phyloP scores from a whole-genome alignment of 306 rosid species.

The Phaseolus lunatus region DNA sequence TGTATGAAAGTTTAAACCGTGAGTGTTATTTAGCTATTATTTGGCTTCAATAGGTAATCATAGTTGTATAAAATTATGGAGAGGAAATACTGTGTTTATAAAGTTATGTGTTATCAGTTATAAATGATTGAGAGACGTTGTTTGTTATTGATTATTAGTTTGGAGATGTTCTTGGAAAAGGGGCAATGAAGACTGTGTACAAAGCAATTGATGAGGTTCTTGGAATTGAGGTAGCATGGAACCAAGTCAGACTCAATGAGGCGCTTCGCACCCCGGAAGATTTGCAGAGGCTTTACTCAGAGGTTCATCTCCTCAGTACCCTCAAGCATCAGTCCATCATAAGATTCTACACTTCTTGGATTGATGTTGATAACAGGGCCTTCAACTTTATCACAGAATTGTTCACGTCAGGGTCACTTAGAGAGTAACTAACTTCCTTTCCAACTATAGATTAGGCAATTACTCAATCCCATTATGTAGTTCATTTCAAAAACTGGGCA shows the following conservation, averaged over 20 bases:
- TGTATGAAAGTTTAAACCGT: background rate
- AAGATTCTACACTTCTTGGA: slow-evolving; percentile 87
- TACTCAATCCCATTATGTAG: slow-evolving; percentile 27
- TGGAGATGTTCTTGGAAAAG: slow-evolving; percentile 86
- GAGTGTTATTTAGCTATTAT: background rate
- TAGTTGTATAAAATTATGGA: background rate
- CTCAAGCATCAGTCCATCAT: slow-evolving; percentile 85
- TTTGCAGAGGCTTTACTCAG: slow-evolving; percentile 91
- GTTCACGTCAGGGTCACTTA: slow-evolving; percentile 90
- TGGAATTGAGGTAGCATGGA: slow-evolving; percentile 95
- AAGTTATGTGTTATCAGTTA: background rate
- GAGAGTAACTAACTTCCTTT: slow-evolving; percentile 79
- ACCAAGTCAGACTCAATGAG: slow-evolving; percentile 70
- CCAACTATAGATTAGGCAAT: slow-evolving; percentile 41
- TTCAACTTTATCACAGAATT: slow-evolving; percentile 90
- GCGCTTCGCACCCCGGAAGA: slow-evolving; percentile 75
- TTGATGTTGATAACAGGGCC: slow-evolving; percentile 69
- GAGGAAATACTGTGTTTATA: background rate
- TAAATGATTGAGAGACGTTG: slow-evolving; percentile 24
- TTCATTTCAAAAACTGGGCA: slow-evolving; percentile 11
- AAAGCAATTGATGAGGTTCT: slow-evolving; percentile 88
- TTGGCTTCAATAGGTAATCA: background rate
- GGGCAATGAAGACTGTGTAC: slow-evolving; percentile 93
- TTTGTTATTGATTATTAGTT: slow-evolving; percentile 61
- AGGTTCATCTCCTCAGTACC: slow-evolving; percentile 92